phyloP scores from a whole-genome alignment of 768 basidiomycete genomes.

The Kondoa subrosea region DNA sequence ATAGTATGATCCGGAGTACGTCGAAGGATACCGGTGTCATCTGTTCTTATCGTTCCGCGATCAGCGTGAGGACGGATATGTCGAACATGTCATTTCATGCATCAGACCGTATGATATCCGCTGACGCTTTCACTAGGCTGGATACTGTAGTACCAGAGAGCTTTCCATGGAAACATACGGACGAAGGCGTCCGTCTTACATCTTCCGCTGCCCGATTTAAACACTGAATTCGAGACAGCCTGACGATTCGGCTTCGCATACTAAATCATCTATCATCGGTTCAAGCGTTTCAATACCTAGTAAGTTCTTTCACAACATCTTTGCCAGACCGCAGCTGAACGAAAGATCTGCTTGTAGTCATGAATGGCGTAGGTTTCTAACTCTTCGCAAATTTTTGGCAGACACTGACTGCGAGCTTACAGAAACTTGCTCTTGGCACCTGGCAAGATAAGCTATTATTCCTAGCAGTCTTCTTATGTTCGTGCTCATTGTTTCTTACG shows the following conservation, averaged over 20 bases:
- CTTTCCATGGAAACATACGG: conserved; percentile 19
- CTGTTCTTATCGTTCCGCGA: not conserved
- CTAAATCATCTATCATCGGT: conserved; percentile 1
- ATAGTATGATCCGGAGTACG: conserved; percentile 17
- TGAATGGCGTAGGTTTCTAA: not conserved
- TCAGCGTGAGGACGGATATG: conserved; percentile 14
- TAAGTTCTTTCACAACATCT: not conserved
- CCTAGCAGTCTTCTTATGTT: not conserved
- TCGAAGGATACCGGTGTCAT: not conserved
- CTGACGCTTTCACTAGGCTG: not conserved
- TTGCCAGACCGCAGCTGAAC: not conserved
- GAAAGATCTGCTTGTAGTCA: not conserved
- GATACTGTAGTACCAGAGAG: conserved; percentile 18
- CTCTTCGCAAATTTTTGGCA: not conserved
- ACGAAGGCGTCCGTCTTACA: conserved; percentile 11
- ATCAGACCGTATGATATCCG: not conserved
- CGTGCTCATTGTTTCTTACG: not conserved
- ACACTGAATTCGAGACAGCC: not conserved
- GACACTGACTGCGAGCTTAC: not conserved
- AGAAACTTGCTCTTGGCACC: not conserved
- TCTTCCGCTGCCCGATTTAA: not conserved
- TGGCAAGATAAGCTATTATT: not conserved
- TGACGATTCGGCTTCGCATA: not conserved
- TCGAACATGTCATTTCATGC: conserved; percentile 1
- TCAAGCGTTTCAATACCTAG: conserved; percentile 2